Evolutionary conservation across 306 rosid species (phyloP).

Genomic region (Styphnolobium japonicum): DNA sequence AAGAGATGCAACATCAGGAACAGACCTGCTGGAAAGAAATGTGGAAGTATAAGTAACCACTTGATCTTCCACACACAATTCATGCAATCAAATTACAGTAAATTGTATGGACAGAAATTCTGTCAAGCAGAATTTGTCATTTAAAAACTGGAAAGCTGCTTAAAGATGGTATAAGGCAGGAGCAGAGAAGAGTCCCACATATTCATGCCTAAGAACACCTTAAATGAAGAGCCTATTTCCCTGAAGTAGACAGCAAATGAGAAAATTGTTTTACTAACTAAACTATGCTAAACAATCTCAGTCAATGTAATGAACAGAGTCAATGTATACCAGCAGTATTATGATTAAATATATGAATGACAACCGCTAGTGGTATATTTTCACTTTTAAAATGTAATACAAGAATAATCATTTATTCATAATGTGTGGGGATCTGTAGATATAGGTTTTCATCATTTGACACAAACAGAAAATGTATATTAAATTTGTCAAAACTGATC

Average conservation of each 20-base stretch:
- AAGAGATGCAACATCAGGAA: constrained; percentile 85
- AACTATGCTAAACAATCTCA: background rate
- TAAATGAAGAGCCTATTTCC: background rate
- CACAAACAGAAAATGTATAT: too few species aligned
- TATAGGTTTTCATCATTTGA: background rate
- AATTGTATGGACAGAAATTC: background rate
- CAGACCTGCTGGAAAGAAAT: constrained; percentile 80
- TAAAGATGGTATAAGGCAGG: background rate
- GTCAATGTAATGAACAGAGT: background rate
- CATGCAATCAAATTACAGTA: background rate
- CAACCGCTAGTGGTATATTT: background rate
- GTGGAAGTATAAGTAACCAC: constrained; percentile 76
- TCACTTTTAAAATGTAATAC: background rate
- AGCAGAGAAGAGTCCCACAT: background rate
- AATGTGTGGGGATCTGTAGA: background rate
- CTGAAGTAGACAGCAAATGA: background rate
- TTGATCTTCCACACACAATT: background rate
- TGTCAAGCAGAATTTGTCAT: background rate
- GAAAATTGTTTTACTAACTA: background rate
- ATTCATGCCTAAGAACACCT: background rate
- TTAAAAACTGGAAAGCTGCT: background rate
- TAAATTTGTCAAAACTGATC: too few species aligned
- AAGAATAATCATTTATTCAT: background rate
- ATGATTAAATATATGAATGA: background rate
- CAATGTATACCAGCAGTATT: background rate